Evolutionary conservation across 2,329 filamentous ascomycete species (phyloP).

Genomic region (Trichoderma sp.): DNA sequence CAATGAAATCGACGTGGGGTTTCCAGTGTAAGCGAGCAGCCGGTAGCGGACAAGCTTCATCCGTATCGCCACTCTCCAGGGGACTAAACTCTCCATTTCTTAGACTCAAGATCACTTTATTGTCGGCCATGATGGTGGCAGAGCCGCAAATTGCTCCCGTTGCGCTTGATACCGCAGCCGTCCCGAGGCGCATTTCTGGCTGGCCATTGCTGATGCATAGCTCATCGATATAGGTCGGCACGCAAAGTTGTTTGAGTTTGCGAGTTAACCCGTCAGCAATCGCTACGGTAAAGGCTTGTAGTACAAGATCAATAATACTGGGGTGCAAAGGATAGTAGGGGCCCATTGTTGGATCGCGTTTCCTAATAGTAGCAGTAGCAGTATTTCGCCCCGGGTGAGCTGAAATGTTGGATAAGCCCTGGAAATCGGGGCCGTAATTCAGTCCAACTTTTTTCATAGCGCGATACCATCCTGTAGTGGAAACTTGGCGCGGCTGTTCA

Average conservation of each 20-base stretch:
- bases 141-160: not conserved
- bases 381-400: not conserved
- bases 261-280: conserved; percentile 1
- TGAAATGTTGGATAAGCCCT: conserved; percentile 19
- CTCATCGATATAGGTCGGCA: conserved; percentile 6
- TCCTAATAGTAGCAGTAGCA: not conserved
- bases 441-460: conserved; percentile 13
- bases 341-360: not conserved
- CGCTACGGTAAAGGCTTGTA: conserved; percentile 15
- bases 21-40: conserved; percentile 4
- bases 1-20: conserved; percentile 1
- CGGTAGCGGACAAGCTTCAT: not conserved
- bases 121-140: not conserved
- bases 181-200: not conserved
- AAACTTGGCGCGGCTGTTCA: conserved; percentile 5
- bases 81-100: not conserved
- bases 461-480: conserved; percentile 5
- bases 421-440: conserved; percentile 20
- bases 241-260: not conserved
- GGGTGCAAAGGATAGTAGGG: conserved; percentile 19
- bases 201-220: conserved; percentile 6
- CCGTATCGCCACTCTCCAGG: not conserved
- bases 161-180: conserved; percentile 5
- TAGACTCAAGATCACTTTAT: not conserved
- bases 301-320: conserved; percentile 13